A percentile compares a stretch with the other conserved stretches of the same genome.
Conservation (phyloP, 306 rosid species). For the Vigna radiata region DNA sequence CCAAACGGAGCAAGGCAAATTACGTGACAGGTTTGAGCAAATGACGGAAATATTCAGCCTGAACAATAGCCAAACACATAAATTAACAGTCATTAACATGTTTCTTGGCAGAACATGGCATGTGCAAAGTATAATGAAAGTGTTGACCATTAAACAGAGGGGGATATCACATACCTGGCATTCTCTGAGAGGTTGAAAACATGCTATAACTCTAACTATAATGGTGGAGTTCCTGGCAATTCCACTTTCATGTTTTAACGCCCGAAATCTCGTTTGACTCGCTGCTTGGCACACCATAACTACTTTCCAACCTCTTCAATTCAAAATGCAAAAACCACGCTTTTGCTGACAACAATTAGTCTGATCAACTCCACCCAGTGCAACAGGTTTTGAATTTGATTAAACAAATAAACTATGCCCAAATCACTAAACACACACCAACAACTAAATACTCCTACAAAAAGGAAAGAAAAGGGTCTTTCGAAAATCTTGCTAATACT, state of each 20-base stretch:
- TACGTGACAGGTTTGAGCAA: slow-evolving; percentile 97
- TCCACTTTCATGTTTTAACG: slow-evolving; percentile 92
- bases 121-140: neutral
- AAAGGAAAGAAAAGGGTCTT: neutral
- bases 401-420: neutral
- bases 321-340: slow-evolving; percentile 49
- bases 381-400: slow-evolving; percentile 15
- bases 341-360: slow-evolving; percentile 49
- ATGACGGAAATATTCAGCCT: slow-evolving; percentile 97
- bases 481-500: neutral
- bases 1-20: slow-evolving; percentile 47
- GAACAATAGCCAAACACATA: slow-evolving; percentile 44
- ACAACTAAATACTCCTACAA: slow-evolving; percentile 1
- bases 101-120: neutral
- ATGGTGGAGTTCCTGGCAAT: slow-evolving; percentile 81
- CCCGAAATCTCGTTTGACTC: slow-evolving; percentile 95
- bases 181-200: slow-evolving; percentile 96
- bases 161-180: slow-evolving; percentile 78
- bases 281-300: slow-evolving; percentile 99
- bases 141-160: neutral
- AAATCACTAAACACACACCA: slow-evolving; percentile 26
- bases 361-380: slow-evolving; percentile 24
- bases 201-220: slow-evolving; percentile 87
- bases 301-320: slow-evolving; percentile 68
- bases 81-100: slow-evolving; percentile 26